Conservation (phyloP, 129 eudicot species). For the Oenanthe sinensis region DNA sequence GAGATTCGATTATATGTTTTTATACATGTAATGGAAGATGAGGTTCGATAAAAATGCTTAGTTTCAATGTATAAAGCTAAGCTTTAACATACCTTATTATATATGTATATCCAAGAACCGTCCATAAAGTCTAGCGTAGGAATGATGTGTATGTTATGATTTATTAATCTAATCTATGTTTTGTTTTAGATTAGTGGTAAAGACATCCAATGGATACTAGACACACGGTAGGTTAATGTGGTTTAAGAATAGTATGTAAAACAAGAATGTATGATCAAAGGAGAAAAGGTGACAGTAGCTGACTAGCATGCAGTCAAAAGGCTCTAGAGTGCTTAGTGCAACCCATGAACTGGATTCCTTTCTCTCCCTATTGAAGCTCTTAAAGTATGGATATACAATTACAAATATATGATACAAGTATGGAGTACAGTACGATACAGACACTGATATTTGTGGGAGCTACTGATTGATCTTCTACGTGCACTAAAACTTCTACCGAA, state of each 20-base stretch:
- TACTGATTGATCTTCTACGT: neutral
- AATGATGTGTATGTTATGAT: neutral
- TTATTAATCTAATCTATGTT: neutral
- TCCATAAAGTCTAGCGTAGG: conserved; percentile 5
- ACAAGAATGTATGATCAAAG: conserved; percentile 11
- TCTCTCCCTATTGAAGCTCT: neutral
- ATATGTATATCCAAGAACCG: conserved; percentile 1
- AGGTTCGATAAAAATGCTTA: neutral
- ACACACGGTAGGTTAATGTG: neutral
- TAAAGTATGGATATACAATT: neutral
- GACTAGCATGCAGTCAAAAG: conserved; percentile 4
- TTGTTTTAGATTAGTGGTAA: conserved; percentile 3
- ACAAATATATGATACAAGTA: neutral
- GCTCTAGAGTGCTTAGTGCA: conserved; percentile 9
- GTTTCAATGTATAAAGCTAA: neutral
- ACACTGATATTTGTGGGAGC: neutral
- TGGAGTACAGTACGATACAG: neutral
- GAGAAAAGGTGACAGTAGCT: conserved; percentile 8
- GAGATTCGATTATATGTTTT: conserved; percentile 2
- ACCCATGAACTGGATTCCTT: conserved; percentile 14
- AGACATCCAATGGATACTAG: neutral
- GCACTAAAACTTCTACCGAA: neutral
- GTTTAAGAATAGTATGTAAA: neutral
- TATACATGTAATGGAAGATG: conserved; percentile 7
- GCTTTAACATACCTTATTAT: conserved; percentile 3